These are phyloP conservation scores for Rhodomyrtus psidioides DNA, from an alignment of 441 rosid species.

Conservation along the genomic window DNA sequence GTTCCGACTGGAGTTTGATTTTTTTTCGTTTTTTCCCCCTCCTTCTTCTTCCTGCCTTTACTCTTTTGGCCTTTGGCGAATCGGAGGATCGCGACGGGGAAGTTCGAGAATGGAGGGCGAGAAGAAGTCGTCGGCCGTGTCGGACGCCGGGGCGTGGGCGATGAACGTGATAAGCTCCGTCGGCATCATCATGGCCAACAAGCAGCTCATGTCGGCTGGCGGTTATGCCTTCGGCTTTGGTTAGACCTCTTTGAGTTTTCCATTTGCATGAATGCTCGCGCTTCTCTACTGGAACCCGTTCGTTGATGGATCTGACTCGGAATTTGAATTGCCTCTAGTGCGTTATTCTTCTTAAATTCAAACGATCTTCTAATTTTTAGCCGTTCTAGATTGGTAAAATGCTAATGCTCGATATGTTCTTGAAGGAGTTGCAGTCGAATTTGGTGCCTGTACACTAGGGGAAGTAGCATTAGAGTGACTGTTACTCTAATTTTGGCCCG, in stretches of 20 bases:
- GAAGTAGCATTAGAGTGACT: neutral
- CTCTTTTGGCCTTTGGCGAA: neutral
- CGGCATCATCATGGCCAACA: slow-evolving; percentile 84
- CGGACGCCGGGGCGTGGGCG: slow-evolving; percentile 81
- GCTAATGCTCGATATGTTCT: neutral
- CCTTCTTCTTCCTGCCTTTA: neutral
- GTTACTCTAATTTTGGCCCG: neutral
- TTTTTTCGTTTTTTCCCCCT: too few relatives aligned
- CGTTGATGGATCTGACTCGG: neutral
- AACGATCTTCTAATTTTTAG: neutral
- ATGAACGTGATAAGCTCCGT: slow-evolving; percentile 83
- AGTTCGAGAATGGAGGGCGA: slow-evolving; percentile 35
- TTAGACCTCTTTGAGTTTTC: slow-evolving; percentile 12
- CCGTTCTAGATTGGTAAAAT: neutral
- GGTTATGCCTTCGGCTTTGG: slow-evolving; percentile 80
- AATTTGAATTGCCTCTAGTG: neutral
- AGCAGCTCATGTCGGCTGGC: slow-evolving; percentile 77
- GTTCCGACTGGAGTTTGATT: neutral
- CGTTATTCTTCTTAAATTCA: neutral
- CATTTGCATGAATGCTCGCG: neutral
- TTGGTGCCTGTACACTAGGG: neutral
- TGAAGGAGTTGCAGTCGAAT: neutral
- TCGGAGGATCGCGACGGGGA: neutral
- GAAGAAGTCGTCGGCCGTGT: slow-evolving; percentile 50
- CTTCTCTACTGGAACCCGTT: neutral